Percentiles rank a stretch among this genome's conserved stretches.
Conservation (phyloP, 2,329 filamentous ascomycete genomes). For the Aspergillus texensis region DNA sequence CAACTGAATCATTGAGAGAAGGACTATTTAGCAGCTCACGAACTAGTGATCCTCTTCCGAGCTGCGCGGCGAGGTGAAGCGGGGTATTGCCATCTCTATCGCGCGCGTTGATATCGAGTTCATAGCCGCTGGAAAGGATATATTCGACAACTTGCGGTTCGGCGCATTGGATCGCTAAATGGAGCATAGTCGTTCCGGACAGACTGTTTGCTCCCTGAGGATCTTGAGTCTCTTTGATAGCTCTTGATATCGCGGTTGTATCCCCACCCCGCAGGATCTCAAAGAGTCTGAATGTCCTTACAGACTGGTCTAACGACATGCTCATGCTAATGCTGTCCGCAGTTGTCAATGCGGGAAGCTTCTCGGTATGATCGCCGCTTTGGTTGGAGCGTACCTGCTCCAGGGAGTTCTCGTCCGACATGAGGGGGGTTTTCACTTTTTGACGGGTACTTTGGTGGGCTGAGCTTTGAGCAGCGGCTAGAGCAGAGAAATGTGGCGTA, state of each 20-base stretch:
- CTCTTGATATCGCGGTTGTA: constrained; percentile 84
- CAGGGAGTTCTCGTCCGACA: constrained; percentile 26
- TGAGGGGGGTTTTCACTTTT: constrained; percentile 26
- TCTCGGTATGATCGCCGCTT: constrained; percentile 32
- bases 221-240: constrained; percentile 65
- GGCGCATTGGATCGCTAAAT: constrained; percentile 93
- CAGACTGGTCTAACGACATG: constrained; percentile 82
- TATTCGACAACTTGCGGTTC: constrained; percentile 92
- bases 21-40: constrained; percentile 79
- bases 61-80: constrained; percentile 80
- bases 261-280: constrained; percentile 90
- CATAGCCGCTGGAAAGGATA: constrained; percentile 75
- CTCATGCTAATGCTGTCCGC: constrained; percentile 35
- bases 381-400: constrained; percentile 31
- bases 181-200: constrained; percentile 81
- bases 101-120: constrained; percentile 81
- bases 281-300: constrained; percentile 91
- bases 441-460: constrained; percentile 33
- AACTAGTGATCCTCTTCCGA: constrained; percentile 80
- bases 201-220: constrained; percentile 49
- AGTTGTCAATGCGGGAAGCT: constrained; percentile 36
- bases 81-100: constrained; percentile 95
- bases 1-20: constrained; percentile 82
- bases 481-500: constrained; percentile 30
- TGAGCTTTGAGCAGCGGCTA: constrained; percentile 34